These are phyloP conservation scores for Pseudogymnoascus sp. DNA, from an alignment of 2,329 filamentous ascomycete genomes.

Conservation along the genomic window DNA sequence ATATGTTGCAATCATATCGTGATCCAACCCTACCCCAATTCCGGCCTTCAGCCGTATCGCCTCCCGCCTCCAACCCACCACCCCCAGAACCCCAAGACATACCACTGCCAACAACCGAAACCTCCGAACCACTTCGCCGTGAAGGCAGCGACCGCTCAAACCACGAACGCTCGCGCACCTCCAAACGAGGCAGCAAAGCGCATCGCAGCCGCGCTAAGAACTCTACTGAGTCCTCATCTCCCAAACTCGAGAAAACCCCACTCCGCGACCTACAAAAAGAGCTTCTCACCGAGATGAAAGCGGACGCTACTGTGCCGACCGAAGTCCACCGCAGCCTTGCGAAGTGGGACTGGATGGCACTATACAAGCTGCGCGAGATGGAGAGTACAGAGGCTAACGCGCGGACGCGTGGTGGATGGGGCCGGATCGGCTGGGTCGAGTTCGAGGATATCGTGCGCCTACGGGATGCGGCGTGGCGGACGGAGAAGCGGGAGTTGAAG, in stretches of 20 bases:
- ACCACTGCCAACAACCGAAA: constrained; percentile 14
- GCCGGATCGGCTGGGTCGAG: constrained; percentile 5
- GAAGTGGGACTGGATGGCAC: not conserved
- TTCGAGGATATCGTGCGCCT: not conserved
- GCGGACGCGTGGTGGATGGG: not conserved
- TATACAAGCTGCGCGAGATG: constrained; percentile 5
- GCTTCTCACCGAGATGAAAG: constrained; percentile 4
- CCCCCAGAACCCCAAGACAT: constrained; percentile 19
- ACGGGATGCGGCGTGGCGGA: not conserved
- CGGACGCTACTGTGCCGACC: not conserved
- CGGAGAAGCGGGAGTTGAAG: constrained; percentile 38
- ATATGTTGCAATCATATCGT: constrained; percentile 27
- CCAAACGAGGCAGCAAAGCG: not conserved
- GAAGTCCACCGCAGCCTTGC: constrained; percentile 7
- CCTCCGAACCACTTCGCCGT: constrained; percentile 18
- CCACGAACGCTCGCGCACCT: constrained; percentile 18
- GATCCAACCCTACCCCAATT: constrained; percentile 67
- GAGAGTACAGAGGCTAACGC: not conserved
- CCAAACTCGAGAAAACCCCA: not conserved
- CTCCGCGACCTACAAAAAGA: not conserved
- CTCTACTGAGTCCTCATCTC: constrained; percentile 20
- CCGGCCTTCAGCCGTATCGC: constrained; percentile 38
- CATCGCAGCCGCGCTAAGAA: constrained; percentile 11
- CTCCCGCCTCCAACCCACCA: constrained; percentile 35
- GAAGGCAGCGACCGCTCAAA: constrained; percentile 22